These are phyloP conservation scores for Candida methanosorbosa DNA, from an alignment of 805 yeast species.

Conservation along the genomic window DNA sequence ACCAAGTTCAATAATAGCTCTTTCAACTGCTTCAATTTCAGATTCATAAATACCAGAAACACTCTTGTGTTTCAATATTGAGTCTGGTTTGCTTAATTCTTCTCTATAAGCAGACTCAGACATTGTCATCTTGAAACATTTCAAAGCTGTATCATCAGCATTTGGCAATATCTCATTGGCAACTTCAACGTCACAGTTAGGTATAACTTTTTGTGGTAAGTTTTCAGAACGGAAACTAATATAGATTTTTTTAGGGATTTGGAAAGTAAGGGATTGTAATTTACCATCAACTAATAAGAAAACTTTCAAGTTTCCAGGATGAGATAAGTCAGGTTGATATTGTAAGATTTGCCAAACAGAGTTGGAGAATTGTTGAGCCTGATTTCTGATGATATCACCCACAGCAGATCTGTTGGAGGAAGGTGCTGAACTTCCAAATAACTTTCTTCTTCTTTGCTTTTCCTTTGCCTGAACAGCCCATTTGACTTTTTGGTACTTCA, in stretches of 20 bases:
- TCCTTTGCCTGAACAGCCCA: constrained; percentile 78
- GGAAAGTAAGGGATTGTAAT: constrained; percentile 65
- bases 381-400: constrained; percentile 61
- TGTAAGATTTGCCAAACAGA: constrained; percentile 83
- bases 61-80: constrained; percentile 53
- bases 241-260: constrained; percentile 66
- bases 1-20: constrained; percentile 78
- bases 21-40: constrained; percentile 53
- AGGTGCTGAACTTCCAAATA: constrained; percentile 58
- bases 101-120: constrained; percentile 53
- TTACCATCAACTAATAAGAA: constrained; percentile 59
- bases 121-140: constrained; percentile 57
- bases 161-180: constrained; percentile 62
- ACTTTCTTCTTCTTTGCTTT: constrained; percentile 57
- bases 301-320: constrained; percentile 74
- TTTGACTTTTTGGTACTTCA: constrained; percentile 72
- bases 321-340: constrained; percentile 41
- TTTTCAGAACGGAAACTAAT: constrained; percentile 49
- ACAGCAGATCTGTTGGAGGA: constrained; percentile 50
- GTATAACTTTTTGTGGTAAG: constrained; percentile 24
- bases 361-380: constrained; percentile 71
- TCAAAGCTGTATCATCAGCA: constrained; percentile 41
- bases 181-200: constrained; percentile 43
- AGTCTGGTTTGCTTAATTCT: constrained; percentile 48
- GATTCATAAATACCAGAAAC: constrained; percentile 73